phyloP scores from a whole-genome alignment of 306 rosid species.

The Myrica gale region DNA sequence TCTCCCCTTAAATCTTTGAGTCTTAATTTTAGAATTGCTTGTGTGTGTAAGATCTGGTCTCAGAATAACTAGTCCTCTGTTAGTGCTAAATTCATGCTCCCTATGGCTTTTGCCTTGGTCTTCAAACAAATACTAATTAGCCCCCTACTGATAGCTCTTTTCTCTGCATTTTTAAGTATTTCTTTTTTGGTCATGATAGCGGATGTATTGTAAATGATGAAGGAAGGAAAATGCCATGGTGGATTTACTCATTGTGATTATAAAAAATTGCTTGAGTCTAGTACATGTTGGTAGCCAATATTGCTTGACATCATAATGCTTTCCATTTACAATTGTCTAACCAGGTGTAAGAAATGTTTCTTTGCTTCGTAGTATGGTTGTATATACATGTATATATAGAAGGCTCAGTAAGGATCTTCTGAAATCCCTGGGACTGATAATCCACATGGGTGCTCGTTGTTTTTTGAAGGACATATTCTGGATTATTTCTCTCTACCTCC shows the following conservation, averaged over 20 bases:
- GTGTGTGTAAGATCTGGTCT: slow-evolving; percentile 9
- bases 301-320: not conserved
- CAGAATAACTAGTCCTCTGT: not conserved
- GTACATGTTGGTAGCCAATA: not conserved
- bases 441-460: not conserved
- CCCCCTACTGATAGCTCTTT: not conserved
- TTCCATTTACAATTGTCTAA: not conserved
- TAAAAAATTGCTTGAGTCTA: not conserved
- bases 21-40: slow-evolving; percentile 27
- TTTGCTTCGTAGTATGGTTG: not conserved
- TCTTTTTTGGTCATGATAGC: not conserved
- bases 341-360: not conserved
- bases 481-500: not conserved
- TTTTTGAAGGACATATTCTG: not conserved
- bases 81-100: not conserved
- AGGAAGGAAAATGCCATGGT: slow-evolving; percentile 12
- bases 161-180: not conserved
- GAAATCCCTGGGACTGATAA: not conserved
- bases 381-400: not conserved
- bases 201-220: slow-evolving; percentile 2
- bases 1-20: slow-evolving; percentile 23
- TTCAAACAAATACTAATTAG: not conserved
- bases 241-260: not conserved
- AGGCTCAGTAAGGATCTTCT: not conserved
- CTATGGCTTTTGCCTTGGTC: not conserved